Evolutionary conservation across 2,329 filamentous ascomycete species (phyloP), one percentile per base, ranked within the genome.

Genomic region (Ciborinia camelliae): DNA sequence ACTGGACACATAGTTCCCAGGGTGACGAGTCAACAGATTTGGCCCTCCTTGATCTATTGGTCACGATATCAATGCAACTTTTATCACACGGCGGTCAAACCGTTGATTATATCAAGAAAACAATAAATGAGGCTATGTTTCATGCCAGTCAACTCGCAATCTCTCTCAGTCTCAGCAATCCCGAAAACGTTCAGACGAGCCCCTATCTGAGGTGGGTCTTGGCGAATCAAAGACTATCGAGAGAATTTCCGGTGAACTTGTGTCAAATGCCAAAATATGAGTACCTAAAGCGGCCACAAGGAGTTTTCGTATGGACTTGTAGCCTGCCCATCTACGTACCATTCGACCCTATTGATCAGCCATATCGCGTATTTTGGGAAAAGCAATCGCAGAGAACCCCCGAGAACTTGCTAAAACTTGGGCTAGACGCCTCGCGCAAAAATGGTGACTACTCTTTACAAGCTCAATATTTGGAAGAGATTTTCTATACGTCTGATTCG

Each of bases 181-280:
- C 54, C 7, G 54, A 45, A 23, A 57, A 57, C 4, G 28, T 57
- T 23, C 54, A 57, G 18, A 32, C 54, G 20, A 57, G 28, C 54
- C 54, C 54, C 20, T 45, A 32, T 57, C 18, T 45, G 28, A 57
- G 28, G 41, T 45, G 39, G 54, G 39, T 30, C 30, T 23, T 45
- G 28, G 39, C 54, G 20, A 32, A 32, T 7, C 28, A 57, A 32
- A 45, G 54, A 18, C 7, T 57, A 45, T 26, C 54, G 26, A 32
- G 54, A 57, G 39, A 57, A 43, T 1, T 23, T 3, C 54, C 54
- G 7, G 5, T 26, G n/a, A 32, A 45, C 12, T 1, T 32, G 1
- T 12, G 26, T 5, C 39, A 32, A 18, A 23, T 15, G 18, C 54
- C 39, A 32, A 20, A 45, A 23, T 23, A 57, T 15, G 12, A 23